Conservation (phyloP, 2,329 filamentous ascomycete species). For the Anisogramma anomala region DNA sequence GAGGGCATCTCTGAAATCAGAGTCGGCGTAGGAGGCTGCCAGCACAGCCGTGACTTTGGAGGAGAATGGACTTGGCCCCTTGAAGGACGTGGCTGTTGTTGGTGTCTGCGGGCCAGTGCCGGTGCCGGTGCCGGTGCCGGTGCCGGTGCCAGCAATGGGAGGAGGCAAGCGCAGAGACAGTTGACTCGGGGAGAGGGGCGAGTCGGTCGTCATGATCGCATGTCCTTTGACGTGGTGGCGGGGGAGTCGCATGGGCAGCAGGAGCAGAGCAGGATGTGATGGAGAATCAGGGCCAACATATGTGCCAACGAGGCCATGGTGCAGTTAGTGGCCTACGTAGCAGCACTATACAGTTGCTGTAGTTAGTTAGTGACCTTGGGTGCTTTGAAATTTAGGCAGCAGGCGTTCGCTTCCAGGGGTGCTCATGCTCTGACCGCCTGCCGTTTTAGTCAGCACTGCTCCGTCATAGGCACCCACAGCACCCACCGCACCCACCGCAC, state of each 20-base stretch:
- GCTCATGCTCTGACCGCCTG: conserved; percentile 1
- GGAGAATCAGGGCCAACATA: too few species aligned
- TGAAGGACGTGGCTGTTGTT: conserved; percentile 25
- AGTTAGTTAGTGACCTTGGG: too few species aligned
- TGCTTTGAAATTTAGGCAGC: too few species aligned
- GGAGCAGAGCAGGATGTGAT: too few species aligned
- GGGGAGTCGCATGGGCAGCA: neutral
- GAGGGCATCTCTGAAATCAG: conserved; percentile 80
- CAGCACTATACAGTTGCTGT: too few species aligned
- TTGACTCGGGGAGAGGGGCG: conserved; percentile 12
- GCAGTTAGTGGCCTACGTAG: too few species aligned
- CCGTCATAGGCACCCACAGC: neutral
- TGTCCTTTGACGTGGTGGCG: neutral
- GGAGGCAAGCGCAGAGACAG: conserved; percentile 13
- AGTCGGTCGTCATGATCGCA: conserved; percentile 13
- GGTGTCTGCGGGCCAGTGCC: conserved; percentile 21
- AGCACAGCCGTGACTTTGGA: conserved; percentile 76
- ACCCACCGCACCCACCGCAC: too few species aligned
- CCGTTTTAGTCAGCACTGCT: neutral
- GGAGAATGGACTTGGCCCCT: conserved; percentile 54
- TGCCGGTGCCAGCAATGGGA: conserved; percentile 15
- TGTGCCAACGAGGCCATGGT: too few species aligned
- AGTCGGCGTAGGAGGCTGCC: conserved; percentile 83
- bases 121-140: too few species aligned
- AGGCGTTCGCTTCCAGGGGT: too few species aligned